A percentile compares a stretch with the other conserved stretches of the same genome.
Evolutionary conservation across 1,139 yeast species (phyloP).

Genomic region (Nakaseomyces sp.): DNA sequence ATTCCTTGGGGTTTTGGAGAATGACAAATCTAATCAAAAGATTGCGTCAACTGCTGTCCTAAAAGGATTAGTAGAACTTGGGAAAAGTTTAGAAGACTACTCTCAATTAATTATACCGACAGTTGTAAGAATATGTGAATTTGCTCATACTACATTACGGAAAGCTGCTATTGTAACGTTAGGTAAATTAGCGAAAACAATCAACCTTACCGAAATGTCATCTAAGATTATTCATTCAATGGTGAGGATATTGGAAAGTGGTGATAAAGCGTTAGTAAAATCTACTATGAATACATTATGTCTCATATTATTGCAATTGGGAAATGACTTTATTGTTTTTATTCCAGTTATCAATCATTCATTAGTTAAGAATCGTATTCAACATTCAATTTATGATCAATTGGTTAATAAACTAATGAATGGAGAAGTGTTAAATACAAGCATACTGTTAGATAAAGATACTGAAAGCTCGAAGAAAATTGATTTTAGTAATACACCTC

Average conservation of each 20-base stretch:
- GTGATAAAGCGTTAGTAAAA: constrained; percentile 53
- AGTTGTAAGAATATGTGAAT: constrained; percentile 72
- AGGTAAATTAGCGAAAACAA: constrained; percentile 69
- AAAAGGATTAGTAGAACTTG: constrained; percentile 82
- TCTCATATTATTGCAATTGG: constrained; percentile 69
- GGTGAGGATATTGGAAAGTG: constrained; percentile 53
- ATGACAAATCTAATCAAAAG: constrained; percentile 57
- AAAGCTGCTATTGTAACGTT: constrained; percentile 75
- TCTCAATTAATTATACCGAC: constrained; percentile 80
- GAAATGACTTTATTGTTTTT: constrained; percentile 76
- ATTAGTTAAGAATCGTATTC: constrained; percentile 53
- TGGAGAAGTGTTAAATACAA: constrained; percentile 85
- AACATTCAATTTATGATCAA: constrained; percentile 71
- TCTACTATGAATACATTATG: constrained; percentile 75
- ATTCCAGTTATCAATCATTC: constrained; percentile 78
- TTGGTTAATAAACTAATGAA: constrained; percentile 67
- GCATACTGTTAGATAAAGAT: constrained; percentile 61
- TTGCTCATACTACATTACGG: constrained; percentile 48
- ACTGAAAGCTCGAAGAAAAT: constrained; percentile 38
- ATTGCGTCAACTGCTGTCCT: constrained; percentile 69
- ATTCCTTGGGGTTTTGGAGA: constrained; percentile 67
- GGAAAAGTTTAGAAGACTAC: constrained; percentile 80
- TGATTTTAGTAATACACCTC: constrained; percentile 45
- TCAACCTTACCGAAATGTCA: constrained; percentile 78
- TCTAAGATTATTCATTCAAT: constrained; percentile 86